A percentile compares a stretch with the other conserved stretches of the same genome.
These are phyloP conservation scores for Pythium coloratum DNA, from an alignment of 352 stramenopile genomes.

Conservation along the genomic window DNA sequence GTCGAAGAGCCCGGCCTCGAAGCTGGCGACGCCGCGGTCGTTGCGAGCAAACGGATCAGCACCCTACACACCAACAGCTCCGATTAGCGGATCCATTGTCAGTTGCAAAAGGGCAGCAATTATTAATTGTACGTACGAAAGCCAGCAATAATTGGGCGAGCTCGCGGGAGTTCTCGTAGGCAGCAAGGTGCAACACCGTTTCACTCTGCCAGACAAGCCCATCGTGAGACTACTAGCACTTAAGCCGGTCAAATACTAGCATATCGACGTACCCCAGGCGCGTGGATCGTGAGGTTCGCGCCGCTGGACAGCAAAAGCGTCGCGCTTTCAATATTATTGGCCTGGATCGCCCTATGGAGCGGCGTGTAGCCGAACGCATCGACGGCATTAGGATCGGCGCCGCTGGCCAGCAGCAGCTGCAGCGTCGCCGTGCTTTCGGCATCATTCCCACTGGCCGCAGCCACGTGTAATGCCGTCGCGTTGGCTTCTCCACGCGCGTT, in stretches of 20 bases:
- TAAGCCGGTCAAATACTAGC: background rate
- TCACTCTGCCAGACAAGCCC: conserved; percentile 20
- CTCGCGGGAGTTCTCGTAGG: conserved; percentile 35
- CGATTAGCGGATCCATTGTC: background rate
- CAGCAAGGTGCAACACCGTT: conserved; percentile 35
- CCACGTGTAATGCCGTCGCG: conserved; percentile 30
- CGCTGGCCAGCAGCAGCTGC: conserved; percentile 30
- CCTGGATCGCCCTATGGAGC: conserved; percentile 33
- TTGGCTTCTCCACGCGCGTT: conserved; percentile 20
- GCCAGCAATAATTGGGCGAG: conserved; percentile 35
- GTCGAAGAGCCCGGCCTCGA: conserved; percentile 40
- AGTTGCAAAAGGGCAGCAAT: background rate
- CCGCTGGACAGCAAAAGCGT: conserved; percentile 34
- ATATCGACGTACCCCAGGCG: conserved; percentile 29
- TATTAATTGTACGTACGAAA: conserved; percentile 26
- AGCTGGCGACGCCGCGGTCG: conserved; percentile 32
- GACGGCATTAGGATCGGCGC: conserved; percentile 27
- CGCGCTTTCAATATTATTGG: conserved; percentile 29
- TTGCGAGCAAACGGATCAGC: conserved; percentile 38
- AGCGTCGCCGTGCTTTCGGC: conserved; percentile 15
- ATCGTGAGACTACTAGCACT: no score
- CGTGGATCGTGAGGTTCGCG: conserved; percentile 30
- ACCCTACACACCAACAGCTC: conserved; percentile 21
- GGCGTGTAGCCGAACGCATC: conserved; percentile 39
- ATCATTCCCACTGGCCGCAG: conserved; percentile 6